Base-by-base conservation (phyloP, 305 asterid genomes). In the Solanum hybrid region DNA sequence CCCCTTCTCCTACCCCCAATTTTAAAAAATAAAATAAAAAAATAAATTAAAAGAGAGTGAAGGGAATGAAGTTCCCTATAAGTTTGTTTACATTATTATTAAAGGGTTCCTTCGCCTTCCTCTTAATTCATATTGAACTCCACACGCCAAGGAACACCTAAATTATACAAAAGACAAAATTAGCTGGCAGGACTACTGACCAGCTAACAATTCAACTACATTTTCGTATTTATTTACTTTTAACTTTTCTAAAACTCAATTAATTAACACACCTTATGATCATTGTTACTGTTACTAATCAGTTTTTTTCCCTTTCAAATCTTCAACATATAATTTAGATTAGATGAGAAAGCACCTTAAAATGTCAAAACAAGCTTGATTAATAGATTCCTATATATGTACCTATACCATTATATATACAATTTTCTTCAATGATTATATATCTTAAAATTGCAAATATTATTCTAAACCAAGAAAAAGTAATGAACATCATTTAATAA, bases 91-190 rank as follows among this genome's bases (percentile, higher is more conserved):
- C 56, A 66, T 38, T 71, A 88, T 46, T 87, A 90, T 72, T 91
- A 81, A 66, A 85, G 38, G 85, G 85, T 87, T 88, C 87, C 86
- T 81, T 90, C 79, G 20, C 73, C 79, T 76, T 82, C 87, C 79
- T 79, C 88, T 56, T 86, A 86, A 84, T 85, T n/a, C 22, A 88
- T 81, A 69, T 90, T 90, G 92, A 89, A 85, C 79, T 89, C 93
- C 91, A 89, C 93, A 91, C 93, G 94, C 93, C 93, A 93, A 90
- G 93, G 90, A 89, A 94, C 88, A 89, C 89, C 79, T 51, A 66
- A 27, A 46, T 78, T 87, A 77, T 86, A 34, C 79, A 79, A 88
- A 88, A 79, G 73, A 85, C 46, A 32, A 37, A 88, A 64, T 38
- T 77, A 56, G 91, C 91, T 91, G 92, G 92, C 89, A 87, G 38